Base-by-base conservation (phyloP, 768 basidiomycete species). In the Naganishia antarctica region DNA sequence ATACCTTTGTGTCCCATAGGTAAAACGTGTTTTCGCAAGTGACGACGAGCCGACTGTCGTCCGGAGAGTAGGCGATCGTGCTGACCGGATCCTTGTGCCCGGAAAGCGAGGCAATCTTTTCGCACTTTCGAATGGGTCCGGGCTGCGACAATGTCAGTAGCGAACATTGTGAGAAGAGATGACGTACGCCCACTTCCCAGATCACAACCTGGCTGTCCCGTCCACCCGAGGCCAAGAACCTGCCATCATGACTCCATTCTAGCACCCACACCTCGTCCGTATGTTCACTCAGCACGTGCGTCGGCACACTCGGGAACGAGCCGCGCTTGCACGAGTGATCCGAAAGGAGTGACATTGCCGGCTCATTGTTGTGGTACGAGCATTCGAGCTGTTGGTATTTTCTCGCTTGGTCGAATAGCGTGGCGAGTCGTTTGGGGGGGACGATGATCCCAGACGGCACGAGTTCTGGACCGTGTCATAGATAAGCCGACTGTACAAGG, bases 241-340 rank as follows among this genome's bases (percentile, higher is more conserved):
- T 77, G 1, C 96, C 96, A 74, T 87, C 86, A 70, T 89, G 90
- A 77, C 91, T 94, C 93, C 93, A 99, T 74, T 87, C 88, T 65
- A 98, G 78, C 73, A 88, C 86, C 93, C 94, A 98, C 45, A 99
- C 92, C 75, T 99, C 91, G 73, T 98, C 90, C 12, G 81, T 83
- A 77, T 97, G 94, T 31, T 87, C 89, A 47, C 86, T 84, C 65
- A 97, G 80, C 58, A 92, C 86, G 26, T 88, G 87, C 3, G 90
- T 92, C 13, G 89, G 92, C 26, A 87, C 81, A 47, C 84, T 83
- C 7, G 96, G 96, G 79, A 99, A 98, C 43, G 83, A 53, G 28
- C 84, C 83, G 72, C 86, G 83, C 66, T 86, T 84, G 79, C 93
- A 96, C 59, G 83, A 79, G 73, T 94, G 91, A 76, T 99, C 92